Evolutionary conservation across 257 asterid genomes (phyloP).

Genomic region (Petrea volubilis): DNA sequence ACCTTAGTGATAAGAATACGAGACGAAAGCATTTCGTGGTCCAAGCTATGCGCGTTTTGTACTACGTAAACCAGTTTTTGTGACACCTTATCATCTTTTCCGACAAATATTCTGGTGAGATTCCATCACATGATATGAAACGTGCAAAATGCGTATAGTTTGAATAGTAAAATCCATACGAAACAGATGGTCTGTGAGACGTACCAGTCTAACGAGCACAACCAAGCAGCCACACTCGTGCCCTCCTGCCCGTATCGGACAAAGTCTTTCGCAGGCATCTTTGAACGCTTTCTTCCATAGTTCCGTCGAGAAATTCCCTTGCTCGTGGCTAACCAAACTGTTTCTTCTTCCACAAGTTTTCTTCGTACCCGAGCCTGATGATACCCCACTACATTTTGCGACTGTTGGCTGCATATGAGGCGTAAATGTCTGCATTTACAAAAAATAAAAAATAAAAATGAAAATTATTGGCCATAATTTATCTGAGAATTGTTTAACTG

Average conservation of each 20-base stretch:
- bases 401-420: slow-evolving; percentile 87
- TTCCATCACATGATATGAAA: no score
- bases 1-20: no score
- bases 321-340: slow-evolving; percentile 60
- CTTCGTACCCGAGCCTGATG: slow-evolving; percentile 40
- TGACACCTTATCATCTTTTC: no score
- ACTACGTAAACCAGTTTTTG: no score
- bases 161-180: no score
- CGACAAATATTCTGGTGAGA: no score
- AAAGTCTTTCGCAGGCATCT: slow-evolving; percentile 93
- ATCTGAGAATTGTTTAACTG: not conserved
- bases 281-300: slow-evolving; percentile 92
- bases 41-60: no score
- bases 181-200: no score
- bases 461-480: not conserved
- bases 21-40: no score
- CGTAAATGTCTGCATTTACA: slow-evolving; percentile 70
- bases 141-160: no score
- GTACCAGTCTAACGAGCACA: slow-evolving; percentile 76
- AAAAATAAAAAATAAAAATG: not conserved
- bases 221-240: slow-evolving; percentile 88
- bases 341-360: slow-evolving; percentile 47
- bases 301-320: slow-evolving; percentile 69
- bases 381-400: slow-evolving; percentile 42
- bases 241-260: slow-evolving; percentile 79